phyloP scores from a whole-genome alignment of 1,284 basidiomycete species.

The Cutaneotrichosporon dermatis region DNA sequence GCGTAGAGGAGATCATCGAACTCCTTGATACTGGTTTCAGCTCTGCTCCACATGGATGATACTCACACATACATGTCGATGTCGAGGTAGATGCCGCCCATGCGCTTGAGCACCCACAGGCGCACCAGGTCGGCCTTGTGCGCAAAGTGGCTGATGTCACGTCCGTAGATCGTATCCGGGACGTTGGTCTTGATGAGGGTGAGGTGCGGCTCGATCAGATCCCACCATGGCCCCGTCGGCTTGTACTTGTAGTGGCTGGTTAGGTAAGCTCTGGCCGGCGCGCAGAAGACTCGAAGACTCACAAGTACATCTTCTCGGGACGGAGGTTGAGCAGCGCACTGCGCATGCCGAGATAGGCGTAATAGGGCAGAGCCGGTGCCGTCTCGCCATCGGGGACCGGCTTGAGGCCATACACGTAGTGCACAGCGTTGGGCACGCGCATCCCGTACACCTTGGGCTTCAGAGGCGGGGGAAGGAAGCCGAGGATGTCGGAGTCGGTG shows the following conservation, averaged over 20 bases:
- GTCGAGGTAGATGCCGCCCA: slow-evolving; percentile 53
- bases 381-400: slow-evolving; percentile 27
- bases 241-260: slow-evolving; percentile 46
- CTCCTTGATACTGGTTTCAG: slow-evolving; percentile 27
- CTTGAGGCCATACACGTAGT: slow-evolving; percentile 49
- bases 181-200: slow-evolving; percentile 40
- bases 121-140: slow-evolving; percentile 47
- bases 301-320: slow-evolving; percentile 49
- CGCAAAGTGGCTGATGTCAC: slow-evolving; percentile 34
- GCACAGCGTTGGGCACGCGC: slow-evolving; percentile 45
- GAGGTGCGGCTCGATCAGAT: slow-evolving; percentile 41
- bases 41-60: not conserved
- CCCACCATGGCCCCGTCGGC: slow-evolving; percentile 48
- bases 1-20: slow-evolving; percentile 44
- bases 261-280: not conserved
- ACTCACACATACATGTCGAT: slow-evolving; percentile 50
- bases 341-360: slow-evolving; percentile 50
- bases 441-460: slow-evolving; percentile 32
- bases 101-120: slow-evolving; percentile 42
- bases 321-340: slow-evolving; percentile 47
- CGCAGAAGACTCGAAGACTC: slow-evolving; percentile 14
- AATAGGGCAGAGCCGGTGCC: slow-evolving; percentile 48
- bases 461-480: slow-evolving; percentile 29
- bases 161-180: slow-evolving; percentile 38
- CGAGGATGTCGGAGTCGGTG: not conserved